Evolutionary conservation across 257 asterid genomes (phyloP).

Genomic region (Ligustrum vulgare): DNA sequence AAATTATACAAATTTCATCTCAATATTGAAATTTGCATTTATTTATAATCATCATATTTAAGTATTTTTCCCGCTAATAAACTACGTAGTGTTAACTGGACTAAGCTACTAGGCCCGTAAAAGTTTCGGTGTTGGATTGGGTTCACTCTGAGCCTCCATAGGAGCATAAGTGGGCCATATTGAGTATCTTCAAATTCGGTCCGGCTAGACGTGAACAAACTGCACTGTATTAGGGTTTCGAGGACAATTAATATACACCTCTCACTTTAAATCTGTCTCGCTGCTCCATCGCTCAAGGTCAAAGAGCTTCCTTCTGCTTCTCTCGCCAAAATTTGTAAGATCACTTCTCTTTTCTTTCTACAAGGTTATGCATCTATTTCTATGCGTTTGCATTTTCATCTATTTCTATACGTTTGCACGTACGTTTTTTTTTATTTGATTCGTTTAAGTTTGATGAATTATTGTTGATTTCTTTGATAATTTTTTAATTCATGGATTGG

Average conservation of each 20-base stretch:
- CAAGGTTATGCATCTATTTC: too few species aligned
- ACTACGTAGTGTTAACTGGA: too few species aligned
- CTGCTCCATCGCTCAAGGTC: not conserved
- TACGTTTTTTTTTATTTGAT: not conserved
- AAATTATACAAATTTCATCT: too few species aligned
- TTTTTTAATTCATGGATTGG: not conserved
- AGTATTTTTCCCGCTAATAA: too few species aligned
- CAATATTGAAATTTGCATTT: too few species aligned
- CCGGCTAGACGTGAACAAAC: not conserved
- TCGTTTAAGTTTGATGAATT: not conserved
- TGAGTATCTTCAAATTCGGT: not conserved
- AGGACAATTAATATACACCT: not conserved
- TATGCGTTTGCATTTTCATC: not conserved
- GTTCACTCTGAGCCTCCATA: not conserved
- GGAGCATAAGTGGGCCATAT: not conserved
- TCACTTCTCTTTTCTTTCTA: not conserved
- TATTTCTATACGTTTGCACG: not conserved
- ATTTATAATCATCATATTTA: too few species aligned
- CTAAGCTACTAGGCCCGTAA: too few species aligned
- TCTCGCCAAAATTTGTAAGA: not conserved
- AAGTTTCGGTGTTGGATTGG: too few species aligned
- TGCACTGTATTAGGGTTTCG: constrained; percentile 1
- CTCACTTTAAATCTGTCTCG: constrained; percentile 1
- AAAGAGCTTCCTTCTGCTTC: not conserved
- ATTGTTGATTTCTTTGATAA: not conserved